Base-by-base conservation (phyloP, 257 asterid species). In the Perilla frutescens region DNA sequence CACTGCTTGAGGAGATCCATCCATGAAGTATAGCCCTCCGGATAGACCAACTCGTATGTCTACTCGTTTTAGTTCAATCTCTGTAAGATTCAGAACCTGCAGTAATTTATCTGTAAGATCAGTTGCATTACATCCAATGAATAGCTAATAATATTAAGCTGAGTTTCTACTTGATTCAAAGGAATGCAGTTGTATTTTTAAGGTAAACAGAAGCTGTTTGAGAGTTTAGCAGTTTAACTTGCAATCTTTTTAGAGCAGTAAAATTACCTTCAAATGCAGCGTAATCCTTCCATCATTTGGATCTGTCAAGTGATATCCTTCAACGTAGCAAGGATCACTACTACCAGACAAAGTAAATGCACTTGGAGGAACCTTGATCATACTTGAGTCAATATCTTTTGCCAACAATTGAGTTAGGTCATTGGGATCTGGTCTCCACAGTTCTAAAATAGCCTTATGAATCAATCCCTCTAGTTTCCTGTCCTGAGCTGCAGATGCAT, bases 241-340 rank as follows among this genome's bases (percentile, higher is more conserved):
- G 48, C 48, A 63, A 29, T 44, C 54, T 47, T 76, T 26, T 60
- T 13, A 55, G 58, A 68, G 14, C 8, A 66, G 62, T 56, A 37
- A 6, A 44, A 63, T 58, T 70, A 91, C 97, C 97, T 92, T 92
- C 80, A 92, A 81, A 85, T 92, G 97, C 79, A 92, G 82, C 63
- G 91, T 84, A 78, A 92, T 76, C 80, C 91, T 88, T 81, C 97
- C 97, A 80, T 92, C 97, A 83, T 77, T 88, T 77, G 97, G 90
- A 85, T 92, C 97, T 26, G 96, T 64, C 86, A 92, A 83, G 84
- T 92, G 96, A 84, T 90, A 89, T 43, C 90, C 96, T 85, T 92
- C 97, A 50, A 92, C 96, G 75, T 89, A 92, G 73, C 97, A 92
- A 77, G 97, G 97, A 85, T 91, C 97, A 63, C 97, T 92, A 85